Evolutionary conservation across 495 filamentous ascomycete genomes (phyloP).

Genomic region (Penicillium longicatenatum): DNA sequence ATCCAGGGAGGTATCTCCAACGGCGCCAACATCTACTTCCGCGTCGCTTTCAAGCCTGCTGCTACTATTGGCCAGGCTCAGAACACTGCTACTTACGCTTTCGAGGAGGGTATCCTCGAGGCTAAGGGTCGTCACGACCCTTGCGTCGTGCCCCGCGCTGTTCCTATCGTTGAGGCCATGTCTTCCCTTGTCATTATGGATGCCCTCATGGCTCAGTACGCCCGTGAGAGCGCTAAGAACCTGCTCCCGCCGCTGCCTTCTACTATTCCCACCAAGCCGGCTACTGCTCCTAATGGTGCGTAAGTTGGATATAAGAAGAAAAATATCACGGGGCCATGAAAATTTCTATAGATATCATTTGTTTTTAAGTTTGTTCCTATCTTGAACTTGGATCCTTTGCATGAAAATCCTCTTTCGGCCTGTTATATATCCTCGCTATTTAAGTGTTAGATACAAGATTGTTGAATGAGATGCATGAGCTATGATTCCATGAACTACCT

Average conservation of each 20-base stretch:
- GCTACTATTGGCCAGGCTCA: slow-evolving; percentile 96
- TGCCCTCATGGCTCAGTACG: slow-evolving; percentile 83
- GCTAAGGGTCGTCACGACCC: slow-evolving; percentile 97
- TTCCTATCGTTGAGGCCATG: slow-evolving; percentile 98
- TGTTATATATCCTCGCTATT: slow-evolving; percentile 19
- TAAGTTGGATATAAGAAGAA: background rate
- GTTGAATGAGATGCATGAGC: slow-evolving; percentile 28
- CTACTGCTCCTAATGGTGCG: slow-evolving; percentile 28
- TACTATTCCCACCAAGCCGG: slow-evolving; percentile 39
- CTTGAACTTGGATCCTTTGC: background rate
- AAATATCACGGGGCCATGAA: slow-evolving; percentile 7
- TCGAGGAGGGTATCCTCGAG: slow-evolving; percentile 73
- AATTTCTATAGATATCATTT: slow-evolving; percentile 19
- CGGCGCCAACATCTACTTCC: slow-evolving; percentile 93
- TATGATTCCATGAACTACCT: slow-evolving; percentile 15
- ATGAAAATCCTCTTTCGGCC: background rate
- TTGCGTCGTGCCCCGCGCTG: slow-evolving; percentile 89
- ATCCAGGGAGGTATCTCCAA: slow-evolving; percentile 98
- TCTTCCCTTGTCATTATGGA: slow-evolving; percentile 89
- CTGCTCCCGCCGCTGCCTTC: slow-evolving; percentile 42
- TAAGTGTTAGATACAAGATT: slow-evolving; percentile 18
- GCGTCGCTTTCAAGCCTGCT: slow-evolving; percentile 91
- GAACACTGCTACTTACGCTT: slow-evolving; percentile 77
- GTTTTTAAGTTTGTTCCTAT: background rate
- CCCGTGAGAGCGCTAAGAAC: slow-evolving; percentile 54